phyloP scores from a whole-genome alignment of 2,329 filamentous ascomycete genomes.

The Parastagonospora nodorum region DNA sequence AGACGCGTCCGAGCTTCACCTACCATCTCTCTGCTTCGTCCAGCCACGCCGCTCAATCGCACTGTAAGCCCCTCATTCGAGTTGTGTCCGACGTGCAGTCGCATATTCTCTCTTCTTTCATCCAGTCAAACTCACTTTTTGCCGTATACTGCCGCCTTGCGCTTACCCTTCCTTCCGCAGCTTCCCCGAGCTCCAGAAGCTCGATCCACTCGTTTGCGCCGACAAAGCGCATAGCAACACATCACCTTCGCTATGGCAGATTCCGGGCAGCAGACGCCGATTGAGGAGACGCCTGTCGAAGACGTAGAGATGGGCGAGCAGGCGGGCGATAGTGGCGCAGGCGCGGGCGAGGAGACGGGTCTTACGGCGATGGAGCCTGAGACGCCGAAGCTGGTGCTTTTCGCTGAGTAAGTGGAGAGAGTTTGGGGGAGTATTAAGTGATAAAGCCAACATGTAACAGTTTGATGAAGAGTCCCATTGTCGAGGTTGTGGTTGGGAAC shows the following conservation, averaged over 20 bases:
- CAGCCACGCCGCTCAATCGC: no score
- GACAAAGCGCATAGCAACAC: background rate
- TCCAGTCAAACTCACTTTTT: no score
- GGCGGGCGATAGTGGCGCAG: constrained; percentile 16
- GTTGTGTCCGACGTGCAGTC: no score
- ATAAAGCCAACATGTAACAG: constrained; percentile 33
- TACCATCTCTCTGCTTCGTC: no score
- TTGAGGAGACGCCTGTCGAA: constrained; percentile 38
- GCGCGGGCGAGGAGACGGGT: constrained; percentile 38
- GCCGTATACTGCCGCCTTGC: no score
- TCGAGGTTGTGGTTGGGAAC: constrained; percentile 53
- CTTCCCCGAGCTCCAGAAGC: no score
- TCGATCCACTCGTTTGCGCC: no score
- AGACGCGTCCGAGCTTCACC: no score
- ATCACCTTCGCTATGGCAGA: constrained; percentile 33
- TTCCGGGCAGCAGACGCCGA: constrained; percentile 31
- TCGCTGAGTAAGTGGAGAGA: constrained; percentile 50
- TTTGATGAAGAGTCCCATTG: constrained; percentile 55
- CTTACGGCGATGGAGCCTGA: constrained; percentile 53
- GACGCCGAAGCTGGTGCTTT: constrained; percentile 47
- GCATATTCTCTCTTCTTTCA: no score
- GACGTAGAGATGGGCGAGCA: constrained; percentile 58
- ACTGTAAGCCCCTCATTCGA: no score
- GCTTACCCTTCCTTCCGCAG: no score
- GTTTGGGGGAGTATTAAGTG: background rate